Evolutionary conservation across 495 filamentous ascomycete species (phyloP).

Genomic region (Pyronema domesticum): DNA sequence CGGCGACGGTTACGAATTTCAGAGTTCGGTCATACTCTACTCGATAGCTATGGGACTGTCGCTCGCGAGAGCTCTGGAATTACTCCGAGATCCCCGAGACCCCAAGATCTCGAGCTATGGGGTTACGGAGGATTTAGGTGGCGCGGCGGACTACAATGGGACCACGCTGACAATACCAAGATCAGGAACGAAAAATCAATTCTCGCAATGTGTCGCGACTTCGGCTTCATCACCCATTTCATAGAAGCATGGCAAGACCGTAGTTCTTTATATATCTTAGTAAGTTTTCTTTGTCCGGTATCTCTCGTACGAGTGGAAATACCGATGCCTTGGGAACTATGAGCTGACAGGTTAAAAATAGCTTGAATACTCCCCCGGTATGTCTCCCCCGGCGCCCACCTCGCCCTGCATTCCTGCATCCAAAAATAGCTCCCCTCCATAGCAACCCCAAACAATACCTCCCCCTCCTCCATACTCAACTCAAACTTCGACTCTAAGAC

Average conservation of each 20-base stretch:
- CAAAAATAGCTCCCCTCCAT: not conserved
- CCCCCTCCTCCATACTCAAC: no score
- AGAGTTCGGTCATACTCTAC: not conserved
- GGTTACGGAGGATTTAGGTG: no score
- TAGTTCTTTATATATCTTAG: constrained; percentile 81
- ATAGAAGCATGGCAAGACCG: constrained; percentile 77
- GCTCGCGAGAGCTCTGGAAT: no score
- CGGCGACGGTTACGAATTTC: not conserved
- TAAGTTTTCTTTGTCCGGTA: constrained; percentile 27
- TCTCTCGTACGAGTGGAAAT: no score
- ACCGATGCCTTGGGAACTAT: no score
- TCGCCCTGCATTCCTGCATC: no score
- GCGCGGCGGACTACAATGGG: not conserved
- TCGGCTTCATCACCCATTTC: constrained; percentile 91
- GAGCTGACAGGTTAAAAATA: constrained; percentile 11
- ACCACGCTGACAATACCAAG: constrained; percentile 9
- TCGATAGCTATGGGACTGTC: no score
- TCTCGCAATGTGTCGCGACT: constrained; percentile 69
- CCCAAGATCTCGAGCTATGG: no score
- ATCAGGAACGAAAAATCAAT: constrained; percentile 67
- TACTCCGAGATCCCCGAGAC: no score
- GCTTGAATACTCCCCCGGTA: constrained; percentile 24
- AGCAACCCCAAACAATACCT: no score
- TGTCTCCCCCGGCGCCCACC: not conserved
- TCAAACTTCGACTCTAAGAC: no score